Conservation (phyloP, 2,329 filamentous ascomycete genomes). For the Sphaceloma murrayae region DNA sequence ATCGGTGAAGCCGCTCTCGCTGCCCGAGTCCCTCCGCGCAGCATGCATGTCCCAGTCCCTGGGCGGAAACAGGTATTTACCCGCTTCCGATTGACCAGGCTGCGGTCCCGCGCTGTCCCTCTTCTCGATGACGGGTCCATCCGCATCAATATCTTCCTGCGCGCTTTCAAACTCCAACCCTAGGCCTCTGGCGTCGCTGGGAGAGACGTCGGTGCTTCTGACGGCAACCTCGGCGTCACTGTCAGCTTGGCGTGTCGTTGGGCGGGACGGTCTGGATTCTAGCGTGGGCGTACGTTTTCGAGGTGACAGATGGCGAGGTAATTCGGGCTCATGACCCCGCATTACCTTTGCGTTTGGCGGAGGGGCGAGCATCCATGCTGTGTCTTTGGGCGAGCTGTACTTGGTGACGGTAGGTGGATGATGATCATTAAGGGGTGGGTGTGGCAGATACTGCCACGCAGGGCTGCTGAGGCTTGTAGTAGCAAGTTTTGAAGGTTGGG, state of each 20-base stretch:
- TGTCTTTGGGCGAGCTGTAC: constrained; percentile 44
- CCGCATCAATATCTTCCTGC: constrained; percentile 1
- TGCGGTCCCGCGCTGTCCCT: constrained; percentile 11
- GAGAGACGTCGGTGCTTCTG: neutral
- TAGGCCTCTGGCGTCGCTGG: constrained; percentile 1
- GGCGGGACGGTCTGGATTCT: neutral
- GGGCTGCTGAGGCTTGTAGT: constrained; percentile 20
- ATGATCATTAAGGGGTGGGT: constrained; percentile 61
- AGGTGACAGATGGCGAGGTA: constrained; percentile 9
- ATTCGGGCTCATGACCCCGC: constrained; percentile 69
- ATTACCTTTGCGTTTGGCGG: constrained; percentile 84
- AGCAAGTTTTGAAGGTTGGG: constrained; percentile 32
- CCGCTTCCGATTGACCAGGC: neutral
- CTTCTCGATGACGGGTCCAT: constrained; percentile 5
- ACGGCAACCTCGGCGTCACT: neutral
- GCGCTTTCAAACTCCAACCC: constrained; percentile 3
- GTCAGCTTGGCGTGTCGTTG: neutral
- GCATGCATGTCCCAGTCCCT: constrained; percentile 3
- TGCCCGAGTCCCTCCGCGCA: neutral
- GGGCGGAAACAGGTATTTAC: constrained; percentile 11
- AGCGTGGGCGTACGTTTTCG: neutral
- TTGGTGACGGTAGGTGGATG: constrained; percentile 41
- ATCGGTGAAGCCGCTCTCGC: constrained; percentile 1
- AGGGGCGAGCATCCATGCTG: constrained; percentile 86
- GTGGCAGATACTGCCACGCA: constrained; percentile 21